Percentiles rank a stretch among this genome's conserved stretches.
Conservation (phyloP, 495 filamentous ascomycete genomes). For the Podospora bellae-mahoneyi region DNA sequence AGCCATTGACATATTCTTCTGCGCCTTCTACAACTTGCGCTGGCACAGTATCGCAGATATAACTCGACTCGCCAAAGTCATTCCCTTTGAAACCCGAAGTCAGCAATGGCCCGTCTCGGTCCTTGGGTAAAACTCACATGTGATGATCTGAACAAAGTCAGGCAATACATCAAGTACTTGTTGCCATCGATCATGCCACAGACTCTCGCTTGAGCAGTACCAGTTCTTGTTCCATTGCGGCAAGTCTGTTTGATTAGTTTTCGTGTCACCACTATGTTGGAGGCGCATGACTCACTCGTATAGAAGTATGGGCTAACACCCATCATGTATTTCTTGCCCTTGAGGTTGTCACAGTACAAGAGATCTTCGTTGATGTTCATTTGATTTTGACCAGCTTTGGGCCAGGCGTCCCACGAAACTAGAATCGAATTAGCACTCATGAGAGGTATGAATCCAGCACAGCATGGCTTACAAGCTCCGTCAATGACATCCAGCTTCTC, state of each 20-base stretch:
- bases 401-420: slow-evolving; percentile 75
- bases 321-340: slow-evolving; percentile 73
- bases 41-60: slow-evolving; percentile 58
- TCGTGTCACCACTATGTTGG: background rate
- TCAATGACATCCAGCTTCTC: slow-evolving; percentile 50
- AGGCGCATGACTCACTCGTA: slow-evolving; percentile 32
- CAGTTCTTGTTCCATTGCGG: slow-evolving; percentile 70
- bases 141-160: slow-evolving; percentile 60
- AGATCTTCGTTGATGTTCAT: slow-evolving; percentile 54
- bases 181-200: slow-evolving; percentile 75
- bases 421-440: background rate
- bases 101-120: background rate
- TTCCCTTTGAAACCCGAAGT: slow-evolving; percentile 52
- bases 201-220: slow-evolving; percentile 65
- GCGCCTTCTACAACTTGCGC: slow-evolving; percentile 51
- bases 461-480: slow-evolving; percentile 50
- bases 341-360: slow-evolving; percentile 47
- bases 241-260: slow-evolving; percentile 48
- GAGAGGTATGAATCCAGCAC: background rate
- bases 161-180: slow-evolving; percentile 62
- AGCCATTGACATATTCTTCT: slow-evolving; percentile 46
- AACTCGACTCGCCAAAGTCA: slow-evolving; percentile 73
- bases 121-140: slow-evolving; percentile 22
- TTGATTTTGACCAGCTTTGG: slow-evolving; percentile 50
- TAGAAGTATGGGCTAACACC: slow-evolving; percentile 76